Conservation (phyloP, 169 alveolate genomes). For the Plasmodium sp. region DNA sequence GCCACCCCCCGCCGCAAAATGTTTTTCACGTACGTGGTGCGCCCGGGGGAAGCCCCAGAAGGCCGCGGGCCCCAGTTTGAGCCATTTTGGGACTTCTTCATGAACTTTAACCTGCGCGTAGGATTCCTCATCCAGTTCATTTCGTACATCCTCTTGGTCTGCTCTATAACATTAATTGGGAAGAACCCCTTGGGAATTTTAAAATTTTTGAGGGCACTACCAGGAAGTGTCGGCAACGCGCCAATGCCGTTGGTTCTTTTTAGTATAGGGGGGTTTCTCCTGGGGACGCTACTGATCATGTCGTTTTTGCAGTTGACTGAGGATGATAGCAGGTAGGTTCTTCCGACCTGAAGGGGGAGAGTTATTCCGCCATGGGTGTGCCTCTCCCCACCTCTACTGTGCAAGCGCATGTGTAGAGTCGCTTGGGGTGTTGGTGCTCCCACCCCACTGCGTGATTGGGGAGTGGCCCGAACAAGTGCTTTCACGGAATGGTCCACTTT, state of each 20-base stretch:
- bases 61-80: slow-evolving; percentile 94
- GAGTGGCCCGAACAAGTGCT: neutral
- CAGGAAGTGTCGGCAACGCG: slow-evolving; percentile 87
- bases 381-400: neutral
- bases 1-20: slow-evolving; percentile 66
- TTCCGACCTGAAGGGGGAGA: neutral
- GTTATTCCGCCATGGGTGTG: neutral
- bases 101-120: slow-evolving; percentile 89
- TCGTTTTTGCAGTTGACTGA: slow-evolving; percentile 90
- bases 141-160: slow-evolving; percentile 79
- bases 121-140: slow-evolving; percentile 87
- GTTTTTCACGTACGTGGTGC: slow-evolving; percentile 94
- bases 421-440: neutral
- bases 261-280: slow-evolving; percentile 86
- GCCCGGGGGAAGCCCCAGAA: slow-evolving; percentile 96
- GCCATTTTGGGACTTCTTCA: slow-evolving; percentile 91
- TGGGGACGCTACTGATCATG: slow-evolving; percentile 87
- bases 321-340: slow-evolving; percentile 87
- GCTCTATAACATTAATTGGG: slow-evolving; percentile 85
- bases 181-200: slow-evolving; percentile 87
- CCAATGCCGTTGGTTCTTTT: slow-evolving; percentile 87
- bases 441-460: neutral
- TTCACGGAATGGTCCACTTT: neutral
- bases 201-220: slow-evolving; percentile 87
- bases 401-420: neutral